Percentiles rank a stretch among this genome's conserved stretches.
phyloP scores from a whole-genome alignment of 352 stramenopile genomes.

The Globisporangium heterothallicum region DNA sequence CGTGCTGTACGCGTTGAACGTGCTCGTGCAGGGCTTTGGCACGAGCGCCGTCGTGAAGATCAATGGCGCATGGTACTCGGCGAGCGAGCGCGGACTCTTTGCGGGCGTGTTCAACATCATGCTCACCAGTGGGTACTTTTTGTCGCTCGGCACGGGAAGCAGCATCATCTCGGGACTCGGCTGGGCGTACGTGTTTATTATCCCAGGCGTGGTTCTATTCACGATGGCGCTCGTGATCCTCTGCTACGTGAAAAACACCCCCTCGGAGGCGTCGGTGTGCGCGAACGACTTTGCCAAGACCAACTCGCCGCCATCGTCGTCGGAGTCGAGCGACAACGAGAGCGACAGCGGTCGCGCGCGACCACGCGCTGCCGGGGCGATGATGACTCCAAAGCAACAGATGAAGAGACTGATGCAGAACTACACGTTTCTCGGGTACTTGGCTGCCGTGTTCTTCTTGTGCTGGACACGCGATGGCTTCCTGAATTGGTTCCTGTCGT shows the following conservation, averaged over 20 bases:
- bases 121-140: constrained; percentile 69
- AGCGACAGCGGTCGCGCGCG: constrained; percentile 10
- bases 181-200: constrained; percentile 69
- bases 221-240: constrained; percentile 52
- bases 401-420: constrained; percentile 54
- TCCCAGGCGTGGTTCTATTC: constrained; percentile 43
- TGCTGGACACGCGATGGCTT: constrained; percentile 66
- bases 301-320: constrained; percentile 13
- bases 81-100: constrained; percentile 63
- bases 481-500: constrained; percentile 76
- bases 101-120: constrained; percentile 76
- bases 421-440: constrained; percentile 61
- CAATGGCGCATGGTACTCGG: constrained; percentile 66
- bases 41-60: constrained; percentile 84
- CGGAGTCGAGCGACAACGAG: neutral
- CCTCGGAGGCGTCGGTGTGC: constrained; percentile 35
- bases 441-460: constrained; percentile 64
- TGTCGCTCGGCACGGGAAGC: constrained; percentile 58
- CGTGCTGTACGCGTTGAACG: constrained; percentile 56
- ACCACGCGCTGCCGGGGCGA: neutral
- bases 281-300: constrained; percentile 20
- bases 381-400: constrained; percentile 33
- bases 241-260: constrained; percentile 51
- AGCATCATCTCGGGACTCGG: constrained; percentile 58
- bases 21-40: constrained; percentile 71